Percentiles rank a stretch among this genome's conserved stretches.
Evolutionary conservation across 1,284 basidiomycete species (phyloP).

Genomic region (Amylostereum areolatum): DNA sequence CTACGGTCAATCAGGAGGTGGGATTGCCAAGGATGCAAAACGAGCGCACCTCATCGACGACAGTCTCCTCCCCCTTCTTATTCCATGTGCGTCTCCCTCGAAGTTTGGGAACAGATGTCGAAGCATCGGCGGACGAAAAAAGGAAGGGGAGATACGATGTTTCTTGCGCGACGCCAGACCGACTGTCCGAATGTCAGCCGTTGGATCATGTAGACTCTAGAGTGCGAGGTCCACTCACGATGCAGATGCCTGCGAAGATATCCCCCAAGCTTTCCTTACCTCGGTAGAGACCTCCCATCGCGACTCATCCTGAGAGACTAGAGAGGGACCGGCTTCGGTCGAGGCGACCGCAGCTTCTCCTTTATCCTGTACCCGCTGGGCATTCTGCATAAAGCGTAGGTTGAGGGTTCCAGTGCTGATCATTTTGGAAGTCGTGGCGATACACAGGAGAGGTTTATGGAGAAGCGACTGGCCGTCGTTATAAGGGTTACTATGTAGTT

Average conservation of each 20-base stretch:
- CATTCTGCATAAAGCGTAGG: slow-evolving; percentile 75
- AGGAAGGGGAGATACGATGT: slow-evolving; percentile 69
- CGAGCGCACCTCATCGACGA: not conserved
- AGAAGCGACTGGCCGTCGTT: slow-evolving; percentile 47
- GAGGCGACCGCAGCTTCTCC: slow-evolving; percentile 41
- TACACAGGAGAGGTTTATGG: too few species aligned
- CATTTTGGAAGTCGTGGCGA: slow-evolving; percentile 32
- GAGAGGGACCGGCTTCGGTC: slow-evolving; percentile 34
- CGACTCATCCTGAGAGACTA: slow-evolving; percentile 50
- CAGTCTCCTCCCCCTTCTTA: not conserved
- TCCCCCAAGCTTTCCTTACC: slow-evolving; percentile 53
- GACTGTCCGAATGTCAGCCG: too few species aligned
- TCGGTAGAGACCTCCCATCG: slow-evolving; percentile 62
- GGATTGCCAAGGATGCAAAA: not conserved
- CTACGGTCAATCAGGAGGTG: too few species aligned
- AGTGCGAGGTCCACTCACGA: slow-evolving; percentile 8
- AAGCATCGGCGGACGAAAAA: slow-evolving; percentile 33
- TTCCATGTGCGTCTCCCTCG: not conserved
- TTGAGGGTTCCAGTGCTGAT: slow-evolving; percentile 64
- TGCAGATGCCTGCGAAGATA: slow-evolving; percentile 17
- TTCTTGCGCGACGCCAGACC: slow-evolving; percentile 53
- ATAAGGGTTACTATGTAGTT: not conserved
- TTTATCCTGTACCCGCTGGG: slow-evolving; percentile 47
- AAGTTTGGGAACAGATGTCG: not conserved
- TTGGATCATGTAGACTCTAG: too few species aligned